phyloP scores from a whole-genome alignment of 2,329 filamentous ascomycete species.

The Dryadomyces quercus-mongolicae region DNA sequence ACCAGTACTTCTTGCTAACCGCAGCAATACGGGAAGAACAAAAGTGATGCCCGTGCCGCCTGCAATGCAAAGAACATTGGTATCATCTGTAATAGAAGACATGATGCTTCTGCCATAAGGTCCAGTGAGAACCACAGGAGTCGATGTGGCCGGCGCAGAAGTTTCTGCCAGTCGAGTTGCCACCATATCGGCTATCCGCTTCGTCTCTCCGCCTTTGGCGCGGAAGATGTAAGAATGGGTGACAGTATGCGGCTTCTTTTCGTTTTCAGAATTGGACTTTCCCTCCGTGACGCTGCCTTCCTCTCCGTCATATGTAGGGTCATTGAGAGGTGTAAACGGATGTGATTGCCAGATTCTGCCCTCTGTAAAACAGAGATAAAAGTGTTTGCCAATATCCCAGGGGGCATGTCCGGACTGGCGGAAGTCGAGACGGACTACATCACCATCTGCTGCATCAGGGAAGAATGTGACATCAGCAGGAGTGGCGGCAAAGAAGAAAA shows the following conservation, averaged over 20 bases:
- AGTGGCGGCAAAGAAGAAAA: constrained; percentile 24
- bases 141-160: constrained; percentile 20
- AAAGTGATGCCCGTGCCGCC: constrained; percentile 49
- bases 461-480: constrained; percentile 40
- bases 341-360: constrained; percentile 61
- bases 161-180: constrained; percentile 18
- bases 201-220: constrained; percentile 47
- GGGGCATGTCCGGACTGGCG: constrained; percentile 40
- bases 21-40: constrained; percentile 37
- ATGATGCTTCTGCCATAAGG: constrained; percentile 43
- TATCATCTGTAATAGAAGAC: constrained; percentile 16
- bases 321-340: constrained; percentile 53
- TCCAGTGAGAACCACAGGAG: constrained; percentile 48
- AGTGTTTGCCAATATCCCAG: constrained; percentile 60
- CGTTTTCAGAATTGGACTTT: no score
- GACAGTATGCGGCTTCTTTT: constrained; percentile 14
- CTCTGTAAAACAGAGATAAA: constrained; percentile 56
- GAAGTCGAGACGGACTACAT: constrained; percentile 55
- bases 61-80: constrained; percentile 39
- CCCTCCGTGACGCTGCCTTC: no score
- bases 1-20: constrained; percentile 17
- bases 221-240: constrained; percentile 45
- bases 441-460: constrained; percentile 37
- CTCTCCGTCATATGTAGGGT: constrained; percentile 28
- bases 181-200: constrained; percentile 29